phyloP scores from a whole-genome alignment of 2,329 filamentous ascomycete species.

The Botrytis fabae region DNA sequence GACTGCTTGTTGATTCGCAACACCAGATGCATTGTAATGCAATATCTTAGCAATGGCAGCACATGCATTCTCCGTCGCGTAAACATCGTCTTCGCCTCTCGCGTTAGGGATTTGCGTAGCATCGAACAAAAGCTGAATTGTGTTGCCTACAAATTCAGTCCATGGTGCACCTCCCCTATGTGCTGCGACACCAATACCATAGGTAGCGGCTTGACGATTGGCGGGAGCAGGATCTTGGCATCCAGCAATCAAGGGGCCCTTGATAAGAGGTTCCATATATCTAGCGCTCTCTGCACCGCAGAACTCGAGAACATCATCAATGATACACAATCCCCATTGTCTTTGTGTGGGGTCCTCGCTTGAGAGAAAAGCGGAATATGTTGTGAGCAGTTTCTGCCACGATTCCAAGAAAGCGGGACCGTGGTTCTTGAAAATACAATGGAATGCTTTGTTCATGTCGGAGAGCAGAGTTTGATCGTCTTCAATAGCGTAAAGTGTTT shows the following conservation, averaged over 20 bases:
- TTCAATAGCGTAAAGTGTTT: slow-evolving; percentile 86
- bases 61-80: slow-evolving; percentile 95
- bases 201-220: slow-evolving; percentile 92
- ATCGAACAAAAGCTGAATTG: slow-evolving; percentile 80
- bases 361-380: slow-evolving; percentile 81
- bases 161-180: slow-evolving; percentile 86
- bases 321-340: slow-evolving; percentile 98
- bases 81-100: slow-evolving; percentile 88
- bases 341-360: slow-evolving; percentile 85
- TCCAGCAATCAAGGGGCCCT: slow-evolving; percentile 77
- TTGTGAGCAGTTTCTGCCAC: slow-evolving; percentile 83
- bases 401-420: slow-evolving; percentile 78
- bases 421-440: slow-evolving; percentile 98
- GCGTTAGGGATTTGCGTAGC: slow-evolving; percentile 79
- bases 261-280: slow-evolving; percentile 80
- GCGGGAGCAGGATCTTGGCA: slow-evolving; percentile 84
- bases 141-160: slow-evolving; percentile 81
- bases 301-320: slow-evolving; percentile 97
- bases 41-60: slow-evolving; percentile 96
- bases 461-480: slow-evolving; percentile 95
- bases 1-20: slow-evolving; percentile 74
- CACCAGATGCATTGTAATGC: slow-evolving; percentile 79
- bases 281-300: slow-evolving; percentile 85
- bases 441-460: slow-evolving; percentile 99
- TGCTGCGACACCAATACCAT: slow-evolving; percentile 92